Evolutionary conservation across 305 asterid genomes (phyloP).

Genomic region (Fraxinus platypoda): DNA sequence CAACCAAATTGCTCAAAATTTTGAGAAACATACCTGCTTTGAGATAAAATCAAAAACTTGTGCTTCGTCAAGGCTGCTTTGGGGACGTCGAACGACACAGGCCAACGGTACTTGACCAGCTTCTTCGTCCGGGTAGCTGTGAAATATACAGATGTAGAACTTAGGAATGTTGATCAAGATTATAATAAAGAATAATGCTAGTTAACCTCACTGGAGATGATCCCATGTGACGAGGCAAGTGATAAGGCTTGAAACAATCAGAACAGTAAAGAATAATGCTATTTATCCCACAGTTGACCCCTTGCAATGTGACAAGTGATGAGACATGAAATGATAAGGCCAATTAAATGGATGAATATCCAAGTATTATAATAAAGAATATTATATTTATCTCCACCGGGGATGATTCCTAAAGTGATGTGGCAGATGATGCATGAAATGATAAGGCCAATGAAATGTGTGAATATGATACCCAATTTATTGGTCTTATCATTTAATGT

Average conservation of each 20-base stretch:
- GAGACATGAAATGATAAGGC: neutral
- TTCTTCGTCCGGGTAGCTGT: slow-evolving; percentile 52
- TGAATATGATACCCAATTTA: neutral
- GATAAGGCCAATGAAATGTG: neutral
- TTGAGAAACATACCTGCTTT: slow-evolving; percentile 36
- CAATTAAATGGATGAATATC: neutral
- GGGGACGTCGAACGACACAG: slow-evolving; percentile 43
- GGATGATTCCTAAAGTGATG: neutral
- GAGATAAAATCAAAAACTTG: slow-evolving; percentile 45
- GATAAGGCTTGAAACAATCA: neutral
- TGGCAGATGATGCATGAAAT: neutral
- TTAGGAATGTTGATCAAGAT: neutral
- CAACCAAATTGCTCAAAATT: neutral
- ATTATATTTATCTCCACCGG: no score
- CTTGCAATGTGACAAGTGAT: neutral
- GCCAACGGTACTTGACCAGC: slow-evolving; percentile 66
- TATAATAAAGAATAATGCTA: neutral
- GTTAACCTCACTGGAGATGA: neutral
- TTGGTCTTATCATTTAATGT: neutral
- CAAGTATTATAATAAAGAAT: neutral
- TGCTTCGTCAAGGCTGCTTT: slow-evolving; percentile 29
- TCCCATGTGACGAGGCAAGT: neutral
- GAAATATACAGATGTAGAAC: neutral
- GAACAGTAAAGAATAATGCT: neutral
- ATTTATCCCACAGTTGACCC: neutral